Conservation (phyloP, 2,329 filamentous ascomycete genomes). For the Neonectria coccinea region DNA sequence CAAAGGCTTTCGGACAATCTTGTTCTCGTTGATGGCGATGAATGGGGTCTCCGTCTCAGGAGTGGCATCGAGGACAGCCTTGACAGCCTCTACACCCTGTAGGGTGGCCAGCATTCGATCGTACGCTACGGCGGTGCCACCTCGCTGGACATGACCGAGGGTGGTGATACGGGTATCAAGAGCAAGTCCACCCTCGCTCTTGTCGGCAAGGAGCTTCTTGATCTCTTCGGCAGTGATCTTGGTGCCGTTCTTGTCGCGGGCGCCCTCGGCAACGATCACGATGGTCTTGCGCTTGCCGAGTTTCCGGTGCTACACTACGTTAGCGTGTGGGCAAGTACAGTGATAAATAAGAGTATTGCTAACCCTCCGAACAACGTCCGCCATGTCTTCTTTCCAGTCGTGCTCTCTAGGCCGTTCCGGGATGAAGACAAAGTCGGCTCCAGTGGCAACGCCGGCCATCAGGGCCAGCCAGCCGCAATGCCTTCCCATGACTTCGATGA, state of each 20-base stretch:
- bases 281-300: constrained; percentile 97
- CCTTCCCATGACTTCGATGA: constrained; percentile 98
- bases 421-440: constrained; percentile 96
- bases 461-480: constrained; percentile 98
- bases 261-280: constrained; percentile 96
- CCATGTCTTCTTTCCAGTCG: constrained; percentile 93
- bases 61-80: constrained; percentile 88
- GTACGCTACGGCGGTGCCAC: constrained; percentile 91
- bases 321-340: constrained; percentile 22
- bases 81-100: constrained; percentile 94
- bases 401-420: constrained; percentile 90
- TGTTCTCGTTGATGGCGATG: constrained; percentile 97
- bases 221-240: constrained; percentile 86
- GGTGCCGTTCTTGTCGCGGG: constrained; percentile 84
- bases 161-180: constrained; percentile 96
- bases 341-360: constrained; percentile 37
- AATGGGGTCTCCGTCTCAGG: constrained; percentile 92
- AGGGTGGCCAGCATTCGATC: constrained; percentile 93
- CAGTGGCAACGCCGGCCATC: constrained; percentile 94
- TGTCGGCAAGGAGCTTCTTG: constrained; percentile 86
- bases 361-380: constrained; percentile 78
- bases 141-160: constrained; percentile 96
- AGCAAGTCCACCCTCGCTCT: constrained; percentile 72
- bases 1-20: constrained; percentile 90
- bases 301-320: constrained; percentile 74